phyloP scores from a whole-genome alignment of 768 basidiomycete species.

The Kondoa subrosea region DNA sequence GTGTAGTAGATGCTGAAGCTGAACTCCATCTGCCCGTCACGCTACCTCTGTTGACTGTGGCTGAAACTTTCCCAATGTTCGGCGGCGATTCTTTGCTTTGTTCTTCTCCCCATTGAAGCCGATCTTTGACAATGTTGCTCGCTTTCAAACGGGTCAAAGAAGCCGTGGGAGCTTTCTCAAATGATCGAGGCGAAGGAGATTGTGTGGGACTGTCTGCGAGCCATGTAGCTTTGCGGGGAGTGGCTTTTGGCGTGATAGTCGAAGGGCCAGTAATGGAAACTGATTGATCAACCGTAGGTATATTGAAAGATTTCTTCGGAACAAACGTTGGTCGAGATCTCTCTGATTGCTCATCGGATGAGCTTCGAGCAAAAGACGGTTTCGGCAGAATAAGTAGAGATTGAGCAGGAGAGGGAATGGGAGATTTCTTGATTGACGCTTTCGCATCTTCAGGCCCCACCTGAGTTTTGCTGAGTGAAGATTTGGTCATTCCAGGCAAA shows the following conservation, averaged over 20 bases:
- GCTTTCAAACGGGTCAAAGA: conserved; percentile 10
- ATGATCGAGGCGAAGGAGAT: background rate
- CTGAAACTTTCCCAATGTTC: background rate
- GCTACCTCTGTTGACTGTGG: background rate
- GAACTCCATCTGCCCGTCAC: background rate
- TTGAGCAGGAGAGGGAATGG: background rate
- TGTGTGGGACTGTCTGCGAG: background rate
- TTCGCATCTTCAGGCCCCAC: background rate
- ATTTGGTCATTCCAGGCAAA: conserved; percentile 16
- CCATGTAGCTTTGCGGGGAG: no score
- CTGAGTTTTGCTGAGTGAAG: background rate
- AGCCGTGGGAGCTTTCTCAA: conserved; percentile 4
- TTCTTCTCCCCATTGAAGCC: conserved; percentile 18
- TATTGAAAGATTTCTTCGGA: background rate
- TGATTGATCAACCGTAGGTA: background rate
- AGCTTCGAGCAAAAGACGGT: background rate
- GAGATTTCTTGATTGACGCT: no score
- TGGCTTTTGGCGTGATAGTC: no score
- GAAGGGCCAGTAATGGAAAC: no score
- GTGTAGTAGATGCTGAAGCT: background rate
- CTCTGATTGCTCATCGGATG: background rate
- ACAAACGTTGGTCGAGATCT: background rate
- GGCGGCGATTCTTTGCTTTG: background rate
- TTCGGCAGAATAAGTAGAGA: background rate
- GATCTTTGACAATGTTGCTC: conserved; percentile 14